A percentile compares a stretch with the other conserved stretches of the same genome.
Evolutionary conservation across 176 grass and related monocot species (phyloP).

Genomic region (Alloteropsis semialata): DNA sequence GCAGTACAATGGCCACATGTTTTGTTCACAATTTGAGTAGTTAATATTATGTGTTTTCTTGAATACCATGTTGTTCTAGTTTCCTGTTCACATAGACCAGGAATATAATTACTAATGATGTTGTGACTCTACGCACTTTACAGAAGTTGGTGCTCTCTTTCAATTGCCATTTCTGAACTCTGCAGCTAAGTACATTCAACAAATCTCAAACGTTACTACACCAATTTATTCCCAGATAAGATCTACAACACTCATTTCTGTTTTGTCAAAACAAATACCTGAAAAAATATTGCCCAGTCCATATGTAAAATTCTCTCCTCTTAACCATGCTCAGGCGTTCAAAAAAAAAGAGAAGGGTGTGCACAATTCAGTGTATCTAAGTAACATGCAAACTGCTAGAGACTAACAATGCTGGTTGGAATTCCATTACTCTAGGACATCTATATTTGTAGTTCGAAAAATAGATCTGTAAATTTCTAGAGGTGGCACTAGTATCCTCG

Average conservation of each 20-base stretch:
- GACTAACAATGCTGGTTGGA: background rate
- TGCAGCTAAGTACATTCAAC: background rate
- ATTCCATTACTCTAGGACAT: background rate
- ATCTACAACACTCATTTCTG: background rate
- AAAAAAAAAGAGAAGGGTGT: too few relatives aligned
- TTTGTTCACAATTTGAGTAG: too few relatives aligned
- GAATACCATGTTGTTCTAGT: too few relatives aligned
- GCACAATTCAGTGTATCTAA: too few relatives aligned
- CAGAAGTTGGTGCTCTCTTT: background rate
- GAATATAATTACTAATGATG: too few relatives aligned
- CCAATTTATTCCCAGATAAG: background rate
- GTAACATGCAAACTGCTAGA: background rate
- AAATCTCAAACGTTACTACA: background rate
- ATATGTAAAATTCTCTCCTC: background rate
- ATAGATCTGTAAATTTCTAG: background rate
- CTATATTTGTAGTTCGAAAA: background rate
- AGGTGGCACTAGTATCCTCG: background rate
- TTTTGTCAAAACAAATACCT: background rate
- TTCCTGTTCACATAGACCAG: too few relatives aligned
- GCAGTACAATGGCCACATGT: background rate
- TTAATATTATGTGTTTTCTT: too few relatives aligned
- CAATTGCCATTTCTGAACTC: background rate
- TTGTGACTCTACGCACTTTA: too few relatives aligned
- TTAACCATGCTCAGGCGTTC: too few relatives aligned
- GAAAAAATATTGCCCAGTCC: background rate